A percentile compares a stretch with the other conserved stretches of the same genome.
Conservation (phyloP, 805 yeast species). For the Lipomyces mesembrius region DNA sequence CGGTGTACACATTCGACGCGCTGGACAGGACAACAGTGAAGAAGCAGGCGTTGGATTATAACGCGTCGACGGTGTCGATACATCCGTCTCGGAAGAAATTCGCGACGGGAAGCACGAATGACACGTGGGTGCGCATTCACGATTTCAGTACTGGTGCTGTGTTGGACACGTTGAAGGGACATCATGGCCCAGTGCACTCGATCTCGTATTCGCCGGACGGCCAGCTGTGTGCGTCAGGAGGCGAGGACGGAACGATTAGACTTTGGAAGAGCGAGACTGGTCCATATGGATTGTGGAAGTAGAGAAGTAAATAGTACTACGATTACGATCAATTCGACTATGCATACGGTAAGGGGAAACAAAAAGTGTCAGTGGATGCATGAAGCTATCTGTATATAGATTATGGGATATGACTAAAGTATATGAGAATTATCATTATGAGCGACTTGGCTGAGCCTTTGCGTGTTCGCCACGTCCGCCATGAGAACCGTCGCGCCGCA, state of each 20-base stretch:
- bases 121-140: slow-evolving; percentile 46
- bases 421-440: background rate
- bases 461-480: too few relatives aligned
- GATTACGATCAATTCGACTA: background rate
- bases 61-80: slow-evolving; percentile 41
- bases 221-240: slow-evolving; percentile 38
- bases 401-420: background rate
- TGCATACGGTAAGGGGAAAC: background rate
- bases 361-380: background rate
- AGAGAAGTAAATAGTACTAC: background rate
- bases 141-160: slow-evolving; percentile 33
- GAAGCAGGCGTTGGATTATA: slow-evolving; percentile 39
- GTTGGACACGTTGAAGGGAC: slow-evolving; percentile 38
- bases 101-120: slow-evolving; percentile 42
- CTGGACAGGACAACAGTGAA: slow-evolving; percentile 32
- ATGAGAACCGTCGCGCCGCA: too few relatives aligned
- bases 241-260: slow-evolving; percentile 41
- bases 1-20: slow-evolving; percentile 37
- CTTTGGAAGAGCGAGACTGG: slow-evolving; percentile 39
- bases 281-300: slow-evolving; percentile 45
- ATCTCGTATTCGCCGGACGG: slow-evolving; percentile 40
- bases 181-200: slow-evolving; percentile 41
- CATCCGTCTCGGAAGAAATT: slow-evolving; percentile 36
- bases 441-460: too few relatives aligned
- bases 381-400: background rate